Conservation (phyloP, 139 green algal species). For the Chlamydomonas incerta region DNA sequence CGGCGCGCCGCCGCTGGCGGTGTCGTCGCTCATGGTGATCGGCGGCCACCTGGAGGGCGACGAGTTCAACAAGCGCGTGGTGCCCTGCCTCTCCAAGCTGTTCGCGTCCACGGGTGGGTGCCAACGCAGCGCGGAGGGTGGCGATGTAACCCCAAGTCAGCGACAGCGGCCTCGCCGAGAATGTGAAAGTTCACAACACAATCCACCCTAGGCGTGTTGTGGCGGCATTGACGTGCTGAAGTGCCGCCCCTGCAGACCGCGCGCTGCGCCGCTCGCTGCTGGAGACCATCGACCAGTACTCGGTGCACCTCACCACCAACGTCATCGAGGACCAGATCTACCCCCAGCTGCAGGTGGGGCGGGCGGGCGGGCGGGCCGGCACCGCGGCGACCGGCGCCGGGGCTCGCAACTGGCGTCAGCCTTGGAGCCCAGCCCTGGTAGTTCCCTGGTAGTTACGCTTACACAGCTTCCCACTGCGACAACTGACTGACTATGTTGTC, state of each 20-base stretch:
- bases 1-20: constrained; percentile 83
- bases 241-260: constrained; percentile 70
- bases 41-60: constrained; percentile 78
- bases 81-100: constrained; percentile 89
- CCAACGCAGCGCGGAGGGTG: not conserved
- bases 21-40: constrained; percentile 85
- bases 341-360: constrained; percentile 62
- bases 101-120: constrained; percentile 78
- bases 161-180: not conserved
- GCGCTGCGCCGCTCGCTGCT: constrained; percentile 88
- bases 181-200: too few relatives aligned
- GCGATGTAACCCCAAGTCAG: too few relatives aligned
- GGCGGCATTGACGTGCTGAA: too few relatives aligned
- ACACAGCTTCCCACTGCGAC: too few relatives aligned
- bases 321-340: constrained; percentile 93
- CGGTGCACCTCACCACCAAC: constrained; percentile 58
- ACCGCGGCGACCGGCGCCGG: too few relatives aligned
- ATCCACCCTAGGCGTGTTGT: too few relatives aligned
- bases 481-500: too few relatives aligned
- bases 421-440: too few relatives aligned
- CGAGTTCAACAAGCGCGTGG: constrained; percentile 82
- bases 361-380: too few relatives aligned
- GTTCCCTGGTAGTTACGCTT: too few relatives aligned
- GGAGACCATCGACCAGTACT: constrained; percentile 87
- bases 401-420: too few relatives aligned